Percentiles rank a stretch among this genome's conserved stretches.
These are phyloP conservation scores for Phytophthora megakarya DNA, from an alignment of 352 stramenopile species.

Conservation along the genomic window DNA sequence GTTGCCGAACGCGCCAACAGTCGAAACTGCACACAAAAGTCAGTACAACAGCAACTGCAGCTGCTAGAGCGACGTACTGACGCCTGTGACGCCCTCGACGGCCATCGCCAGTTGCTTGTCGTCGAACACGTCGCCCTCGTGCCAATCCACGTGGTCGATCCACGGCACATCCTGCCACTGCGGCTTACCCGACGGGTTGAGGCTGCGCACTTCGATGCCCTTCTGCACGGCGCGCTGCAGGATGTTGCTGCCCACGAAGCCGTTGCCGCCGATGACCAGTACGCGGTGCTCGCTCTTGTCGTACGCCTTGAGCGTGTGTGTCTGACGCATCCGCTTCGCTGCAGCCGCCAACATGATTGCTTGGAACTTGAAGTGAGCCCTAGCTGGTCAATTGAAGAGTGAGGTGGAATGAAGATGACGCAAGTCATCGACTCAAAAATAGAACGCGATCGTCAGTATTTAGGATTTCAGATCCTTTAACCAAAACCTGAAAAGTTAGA, in stretches of 20 bases:
- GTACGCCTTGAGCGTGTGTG: constrained; percentile 50
- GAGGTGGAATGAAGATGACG: constrained; percentile 9
- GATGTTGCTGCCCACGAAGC: constrained; percentile 92
- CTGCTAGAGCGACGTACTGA: constrained; percentile 56
- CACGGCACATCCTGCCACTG: constrained; percentile 76
- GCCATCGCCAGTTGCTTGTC: constrained; percentile 61
- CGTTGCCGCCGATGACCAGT: constrained; percentile 88
- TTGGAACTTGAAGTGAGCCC: neutral
- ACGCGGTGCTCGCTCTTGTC: constrained; percentile 76
- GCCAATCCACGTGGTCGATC: constrained; percentile 90
- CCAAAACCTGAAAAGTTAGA: neutral
- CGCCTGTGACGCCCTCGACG: constrained; percentile 73
- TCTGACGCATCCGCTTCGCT: constrained; percentile 31
- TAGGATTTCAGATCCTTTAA: neutral
- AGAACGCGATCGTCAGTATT: constrained; percentile 7
- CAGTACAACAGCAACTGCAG: constrained; percentile 2
- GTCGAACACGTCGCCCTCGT: constrained; percentile 87
- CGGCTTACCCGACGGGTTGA: constrained; percentile 86
- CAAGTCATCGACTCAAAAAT: constrained; percentile 1
- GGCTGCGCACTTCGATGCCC: constrained; percentile 83
- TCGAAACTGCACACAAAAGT: constrained; percentile 68
- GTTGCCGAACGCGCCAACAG: constrained; percentile 86
- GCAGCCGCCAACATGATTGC: constrained; percentile 18
- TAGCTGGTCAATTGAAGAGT: constrained; percentile 35
- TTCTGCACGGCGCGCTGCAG: constrained; percentile 88